Evolutionary conservation across 768 basidiomycete species (phyloP), one percentile per base, ranked within the genome.

Genomic region (Tephrocybe sp.): DNA sequence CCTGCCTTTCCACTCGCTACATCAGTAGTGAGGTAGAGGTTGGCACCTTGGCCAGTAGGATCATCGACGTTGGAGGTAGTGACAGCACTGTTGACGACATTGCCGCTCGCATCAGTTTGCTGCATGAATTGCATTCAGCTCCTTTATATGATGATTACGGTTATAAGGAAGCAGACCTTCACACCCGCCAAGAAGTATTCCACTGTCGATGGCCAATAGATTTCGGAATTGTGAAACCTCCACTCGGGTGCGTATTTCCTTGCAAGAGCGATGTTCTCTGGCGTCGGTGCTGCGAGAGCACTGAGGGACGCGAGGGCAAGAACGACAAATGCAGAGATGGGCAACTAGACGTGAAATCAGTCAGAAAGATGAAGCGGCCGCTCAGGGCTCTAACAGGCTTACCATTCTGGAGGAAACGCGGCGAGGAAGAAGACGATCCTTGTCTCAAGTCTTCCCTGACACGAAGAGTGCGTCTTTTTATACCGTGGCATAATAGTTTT

Each of bases 171-270:
- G 11, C 22, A 47, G 12, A 58, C 57, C 57, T 55, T 53, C 3
- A 56, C 49, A 22, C 57, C 57, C 13, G 47, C 43, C 1, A 58
- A 27, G 25, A 58, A 53, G 24, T 55, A 58, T 16, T 58, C 57
- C 1, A 56, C 48, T 10, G 54, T 56, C 2, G 54, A 55, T 3
- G 54, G 57, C 54, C 54, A 56, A 16, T 58, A 56, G 24, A 58
- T 7, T 21, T 58, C 54, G 3, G 49, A 56, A 21, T 39, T 27
- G 33, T 56, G 54, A 38, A 56, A 56, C 45, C 49, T 47, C 52
- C 51, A 53, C 40, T 58, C 51, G 5, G 57, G 57, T 3, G 54
- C 57, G 34, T 58, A 58, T 45, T 51, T 55, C 29, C 31, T 50
- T 7, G 57, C 51, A 18, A 58, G 49, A 21, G 54, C 49, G 31